Percentiles rank a stretch among this genome's conserved stretches.
Evolutionary conservation across 1,139 yeast species (phyloP).

Genomic region (Kluyveromyces marxianus): DNA sequence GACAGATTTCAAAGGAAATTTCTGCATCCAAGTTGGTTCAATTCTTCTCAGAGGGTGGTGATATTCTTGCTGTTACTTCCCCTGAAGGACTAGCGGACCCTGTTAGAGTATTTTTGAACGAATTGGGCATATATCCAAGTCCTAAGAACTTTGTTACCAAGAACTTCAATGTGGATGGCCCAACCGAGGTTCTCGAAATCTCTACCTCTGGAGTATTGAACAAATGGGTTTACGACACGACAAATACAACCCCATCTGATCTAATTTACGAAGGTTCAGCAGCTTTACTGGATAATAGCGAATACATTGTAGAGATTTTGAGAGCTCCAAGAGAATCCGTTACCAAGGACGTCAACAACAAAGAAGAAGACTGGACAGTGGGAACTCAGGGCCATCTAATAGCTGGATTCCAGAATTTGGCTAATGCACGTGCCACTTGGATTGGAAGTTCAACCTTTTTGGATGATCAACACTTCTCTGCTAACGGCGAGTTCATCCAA

Average conservation of each 20-base stretch:
- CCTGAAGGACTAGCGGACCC: slow-evolving; percentile 61
- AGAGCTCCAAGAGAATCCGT: slow-evolving; percentile 64
- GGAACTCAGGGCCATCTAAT: slow-evolving; percentile 75
- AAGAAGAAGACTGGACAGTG: slow-evolving; percentile 64
- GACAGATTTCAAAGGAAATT: slow-evolving; percentile 37
- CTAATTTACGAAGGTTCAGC: slow-evolving; percentile 41
- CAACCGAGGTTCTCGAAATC: slow-evolving; percentile 16
- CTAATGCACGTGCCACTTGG: slow-evolving; percentile 79
- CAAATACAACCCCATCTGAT: slow-evolving; percentile 11
- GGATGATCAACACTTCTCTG: slow-evolving; percentile 26
- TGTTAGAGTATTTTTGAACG: slow-evolving; percentile 59
- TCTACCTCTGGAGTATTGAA: slow-evolving; percentile 17
- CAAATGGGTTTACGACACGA: slow-evolving; percentile 17
- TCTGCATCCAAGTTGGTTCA: slow-evolving; percentile 39
- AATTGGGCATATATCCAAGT: slow-evolving; percentile 77
- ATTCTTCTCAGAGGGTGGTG: slow-evolving; percentile 62
- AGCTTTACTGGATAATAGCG: slow-evolving; percentile 53
- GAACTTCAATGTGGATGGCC: slow-evolving; percentile 43
- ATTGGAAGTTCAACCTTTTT: slow-evolving; percentile 59
- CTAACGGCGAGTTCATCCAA: slow-evolving; percentile 34
- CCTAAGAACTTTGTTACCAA: slow-evolving; percentile 52
- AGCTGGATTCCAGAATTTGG: slow-evolving; percentile 76
- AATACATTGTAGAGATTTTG: slow-evolving; percentile 62
- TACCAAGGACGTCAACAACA: slow-evolving; percentile 35
- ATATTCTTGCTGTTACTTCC: slow-evolving; percentile 55